Evolutionary conservation across 306 rosid genomes (phyloP), one percentile per base, ranked within the genome.

Genomic region (Prunus campanulata): DNA sequence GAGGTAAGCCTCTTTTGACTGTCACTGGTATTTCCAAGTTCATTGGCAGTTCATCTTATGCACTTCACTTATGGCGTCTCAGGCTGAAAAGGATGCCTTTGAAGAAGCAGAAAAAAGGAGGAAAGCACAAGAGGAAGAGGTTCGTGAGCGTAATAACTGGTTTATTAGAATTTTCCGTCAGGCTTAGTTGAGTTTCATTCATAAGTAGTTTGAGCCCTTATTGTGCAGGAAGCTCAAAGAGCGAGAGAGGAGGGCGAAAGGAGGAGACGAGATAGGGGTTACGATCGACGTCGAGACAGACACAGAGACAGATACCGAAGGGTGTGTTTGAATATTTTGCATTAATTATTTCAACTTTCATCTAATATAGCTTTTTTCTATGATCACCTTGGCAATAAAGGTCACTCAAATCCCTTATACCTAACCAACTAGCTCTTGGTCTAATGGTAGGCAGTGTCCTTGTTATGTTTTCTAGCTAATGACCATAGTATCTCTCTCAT

Each of bases 171-270:
- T 35, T 75, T 74, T 64, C 13, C 25, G 52, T 46, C 20, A 44
- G 55, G 71, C 50, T 60, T 54, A 12, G 60, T 49, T 61, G 81
- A 20, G 32, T 67, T 48, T 68, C 15, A 59, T 72, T 71, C 62
- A 20, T n/a, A 48, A 68, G 24, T 72, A 59, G 70, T 61, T 60
- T 75, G 70, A 70, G 76, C 82, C 61, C 59, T 61, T 76, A 50
- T 61, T 75, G 66, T 83, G 72, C 95, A 95, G 99, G 99, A 96
- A 87, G 96, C 97, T 85, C 89, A 83, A 81, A 87, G 96, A 83
- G 99, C 99, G 55, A 88, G 99, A 82, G 99, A 92, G 83, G 98
- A 96, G 82, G 99, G 98, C 15, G 99, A 96, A 81, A 87, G 82
- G 84, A 82, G 99, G 79, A 89, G 98, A 66, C 77, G 76, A 52